These are phyloP conservation scores for Forsythia suspensa DNA, from an alignment of 257 asterid genomes.

Conservation along the genomic window DNA sequence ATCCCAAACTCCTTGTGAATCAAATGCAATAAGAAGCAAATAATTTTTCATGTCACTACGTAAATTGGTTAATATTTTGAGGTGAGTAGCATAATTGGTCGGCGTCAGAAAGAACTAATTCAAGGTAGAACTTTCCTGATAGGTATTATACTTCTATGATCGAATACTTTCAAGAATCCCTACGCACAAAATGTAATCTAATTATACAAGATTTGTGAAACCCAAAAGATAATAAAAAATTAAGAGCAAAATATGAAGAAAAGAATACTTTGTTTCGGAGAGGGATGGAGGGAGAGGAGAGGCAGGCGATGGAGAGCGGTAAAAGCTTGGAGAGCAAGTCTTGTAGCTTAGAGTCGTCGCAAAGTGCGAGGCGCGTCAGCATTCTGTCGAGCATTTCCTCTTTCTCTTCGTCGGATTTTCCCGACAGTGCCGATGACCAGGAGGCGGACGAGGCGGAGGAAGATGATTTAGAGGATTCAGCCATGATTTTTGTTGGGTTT, in stretches of 20 bases:
- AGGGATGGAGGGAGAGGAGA: constrained; percentile 56
- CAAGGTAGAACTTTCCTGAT: background rate
- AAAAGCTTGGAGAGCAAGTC: constrained; percentile 91
- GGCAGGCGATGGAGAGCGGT: constrained; percentile 83
- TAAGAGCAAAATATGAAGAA: background rate
- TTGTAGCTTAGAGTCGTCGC: constrained; percentile 84
- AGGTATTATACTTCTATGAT: background rate
- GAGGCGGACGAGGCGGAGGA: constrained; percentile 31
- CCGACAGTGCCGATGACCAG: constrained; percentile 55
- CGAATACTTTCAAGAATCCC: background rate
- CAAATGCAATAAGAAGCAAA: too few relatives aligned
- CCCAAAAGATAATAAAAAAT: background rate
- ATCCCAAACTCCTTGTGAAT: too few relatives aligned
- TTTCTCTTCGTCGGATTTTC: constrained; percentile 71
- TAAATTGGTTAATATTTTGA: background rate
- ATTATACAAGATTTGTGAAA: background rate
- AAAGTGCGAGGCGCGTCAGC: constrained; percentile 92
- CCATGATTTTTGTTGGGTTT: constrained; percentile 37
- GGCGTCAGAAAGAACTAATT: background rate
- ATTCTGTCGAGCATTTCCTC: constrained; percentile 85
- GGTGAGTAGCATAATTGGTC: background rate
- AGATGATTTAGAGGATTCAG: constrained; percentile 53
- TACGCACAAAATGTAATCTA: background rate
- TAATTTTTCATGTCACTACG: background rate
- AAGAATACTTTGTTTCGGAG: constrained; percentile 76